Evolutionary conservation across 306 rosid genomes (phyloP), one percentile per base, ranked within the genome.

Genomic region (Sphenostylis stenocarpa): DNA sequence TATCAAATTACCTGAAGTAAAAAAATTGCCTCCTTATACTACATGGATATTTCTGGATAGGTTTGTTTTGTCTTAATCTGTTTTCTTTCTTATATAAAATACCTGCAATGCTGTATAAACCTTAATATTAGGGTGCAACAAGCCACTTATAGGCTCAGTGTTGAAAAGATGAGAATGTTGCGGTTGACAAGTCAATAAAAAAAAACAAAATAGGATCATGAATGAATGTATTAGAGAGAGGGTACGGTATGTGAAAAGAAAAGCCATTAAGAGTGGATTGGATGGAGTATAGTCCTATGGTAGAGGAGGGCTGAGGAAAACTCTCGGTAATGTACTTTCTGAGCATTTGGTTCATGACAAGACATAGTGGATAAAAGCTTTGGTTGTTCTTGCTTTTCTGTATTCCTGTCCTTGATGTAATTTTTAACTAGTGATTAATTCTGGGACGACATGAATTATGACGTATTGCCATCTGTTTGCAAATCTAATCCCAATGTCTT

Each of bases 41-140:
- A 89, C 99, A 23, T 96, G 99, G 99, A 90, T 92, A 76, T 92
- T 96, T 84, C 88, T 96, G 83, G 97, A 92, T 89, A 96, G 99
- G 99, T 96, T 51, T 75, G 87, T 79, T 38, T 71, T 74, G 17
- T 20, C 61, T 67, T 71, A 13, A 28, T 28, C 21, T 78, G 31
- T 85, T 82, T 81, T 29, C 60, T 43, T 51, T 49, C 70, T 60
- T 12, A 23, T 14, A 15, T 57, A 12, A 47, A 60, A 45, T 5
- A 26, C 38, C 17, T 8, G 1, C 3, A 36, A 17, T 21, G 34
- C 11, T 24, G 39, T 21, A 36, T 47, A 47, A 7, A 13, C 11
- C 55, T 78, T 47, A 47, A 43, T 43, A 15, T 15, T 44, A 15
- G 71, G 36, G 47, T 13, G 63, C 14, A 58, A 47, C 60, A 16